Evolutionary conservation across 1,284 basidiomycete species (phyloP).

Genomic region (Cryptococcus floricola): DNA sequence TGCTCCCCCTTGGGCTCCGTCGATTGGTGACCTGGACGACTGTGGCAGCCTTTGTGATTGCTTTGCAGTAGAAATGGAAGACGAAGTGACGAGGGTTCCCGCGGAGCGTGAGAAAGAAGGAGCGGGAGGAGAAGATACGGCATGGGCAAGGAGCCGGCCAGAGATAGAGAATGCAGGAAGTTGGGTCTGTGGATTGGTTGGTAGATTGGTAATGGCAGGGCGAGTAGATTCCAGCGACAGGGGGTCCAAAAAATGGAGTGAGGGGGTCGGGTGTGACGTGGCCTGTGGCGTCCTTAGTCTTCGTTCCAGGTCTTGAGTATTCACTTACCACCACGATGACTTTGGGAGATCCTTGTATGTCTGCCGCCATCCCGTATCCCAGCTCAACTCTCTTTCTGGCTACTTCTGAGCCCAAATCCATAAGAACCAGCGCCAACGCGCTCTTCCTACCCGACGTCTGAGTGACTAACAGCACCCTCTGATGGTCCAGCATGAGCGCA

Average conservation of each 20-base stretch:
- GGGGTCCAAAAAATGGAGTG: constrained; percentile 29
- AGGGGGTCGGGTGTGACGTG: constrained; percentile 26
- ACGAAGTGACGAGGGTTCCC: constrained; percentile 32
- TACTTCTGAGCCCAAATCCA: constrained; percentile 24
- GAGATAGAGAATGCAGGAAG: constrained; percentile 31
- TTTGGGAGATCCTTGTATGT: constrained; percentile 15
- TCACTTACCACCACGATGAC: constrained; percentile 32
- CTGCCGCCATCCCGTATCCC: constrained; percentile 22
- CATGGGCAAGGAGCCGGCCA: constrained; percentile 35
- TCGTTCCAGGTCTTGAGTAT: not conserved
- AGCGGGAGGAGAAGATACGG: constrained; percentile 24
- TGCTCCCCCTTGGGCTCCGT: constrained; percentile 18
- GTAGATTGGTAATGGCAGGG: constrained; percentile 12
- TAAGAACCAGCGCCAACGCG: constrained; percentile 20
- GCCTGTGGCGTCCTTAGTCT: constrained; percentile 13
- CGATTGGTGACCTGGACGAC: not conserved
- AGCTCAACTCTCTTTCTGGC: constrained; percentile 30
- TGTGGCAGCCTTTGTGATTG: not conserved
- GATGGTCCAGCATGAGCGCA: constrained; percentile 2
- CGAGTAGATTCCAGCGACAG: constrained; percentile 8
- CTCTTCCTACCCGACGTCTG: constrained; percentile 1
- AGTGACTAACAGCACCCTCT: constrained; percentile 2
- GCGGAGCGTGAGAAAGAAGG: constrained; percentile 29
- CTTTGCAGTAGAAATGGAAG: constrained; percentile 3
- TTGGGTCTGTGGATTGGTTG: constrained; percentile 12